Evolutionary conservation across 306 rosid species (phyloP).

Genomic region (Cyamopsis tetragonoloba): DNA sequence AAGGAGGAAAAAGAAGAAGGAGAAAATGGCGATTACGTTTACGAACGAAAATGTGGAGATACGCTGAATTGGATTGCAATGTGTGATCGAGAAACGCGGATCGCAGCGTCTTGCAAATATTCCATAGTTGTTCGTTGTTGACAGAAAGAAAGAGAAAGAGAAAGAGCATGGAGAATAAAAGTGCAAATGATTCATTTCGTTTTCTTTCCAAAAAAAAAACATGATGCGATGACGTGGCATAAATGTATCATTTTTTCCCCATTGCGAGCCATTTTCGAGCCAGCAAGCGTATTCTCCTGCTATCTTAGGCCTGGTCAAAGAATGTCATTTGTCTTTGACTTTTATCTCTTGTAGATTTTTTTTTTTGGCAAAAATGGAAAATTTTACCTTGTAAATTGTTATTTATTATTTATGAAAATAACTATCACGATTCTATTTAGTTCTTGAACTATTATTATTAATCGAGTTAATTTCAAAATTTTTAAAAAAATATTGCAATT

Average conservation of each 20-base stretch:
- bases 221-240: slow-evolving; percentile 41
- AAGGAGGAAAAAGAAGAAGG: background rate
- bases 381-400: too few species aligned
- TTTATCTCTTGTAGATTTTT: slow-evolving; percentile 17
- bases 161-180: background rate
- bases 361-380: too few species aligned
- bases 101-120: slow-evolving; percentile 56
- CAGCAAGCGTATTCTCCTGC: background rate
- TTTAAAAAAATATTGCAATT: too few species aligned
- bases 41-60: slow-evolving; percentile 35
- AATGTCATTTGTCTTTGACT: slow-evolving; percentile 16
- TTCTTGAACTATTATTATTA: too few species aligned
- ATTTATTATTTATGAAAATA: too few species aligned
- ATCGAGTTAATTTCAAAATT: too few species aligned
- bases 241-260: slow-evolving; percentile 25
- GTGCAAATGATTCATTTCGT: slow-evolving; percentile 23
- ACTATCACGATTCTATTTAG: too few species aligned
- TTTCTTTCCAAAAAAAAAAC: background rate
- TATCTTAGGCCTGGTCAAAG: background rate
- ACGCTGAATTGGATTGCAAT: slow-evolving; percentile 25
- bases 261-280: slow-evolving; percentile 33
- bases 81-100: slow-evolving; percentile 69
- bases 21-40: slow-evolving; percentile 25
- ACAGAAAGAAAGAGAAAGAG: background rate
- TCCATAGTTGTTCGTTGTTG: slow-evolving; percentile 42